These are phyloP conservation scores for Udeniomyces megalosporus DNA, from an alignment of 768 basidiomycete species.

Conservation along the genomic window DNA sequence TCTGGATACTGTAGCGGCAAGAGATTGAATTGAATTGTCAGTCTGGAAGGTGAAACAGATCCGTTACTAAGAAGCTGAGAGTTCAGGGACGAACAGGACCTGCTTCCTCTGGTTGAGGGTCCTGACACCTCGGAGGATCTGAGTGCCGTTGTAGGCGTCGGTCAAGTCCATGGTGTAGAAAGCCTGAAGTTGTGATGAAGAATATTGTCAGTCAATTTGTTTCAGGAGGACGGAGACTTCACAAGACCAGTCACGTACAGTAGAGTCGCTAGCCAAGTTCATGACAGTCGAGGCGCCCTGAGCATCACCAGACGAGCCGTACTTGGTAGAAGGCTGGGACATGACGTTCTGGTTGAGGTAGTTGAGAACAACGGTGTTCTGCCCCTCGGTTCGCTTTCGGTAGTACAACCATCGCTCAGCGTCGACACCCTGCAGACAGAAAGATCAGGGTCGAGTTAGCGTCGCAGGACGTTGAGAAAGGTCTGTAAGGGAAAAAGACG, in stretches of 20 bases:
- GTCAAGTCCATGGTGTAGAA: conserved; percentile 66
- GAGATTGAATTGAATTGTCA: too few relatives aligned
- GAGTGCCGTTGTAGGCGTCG: conserved; percentile 44
- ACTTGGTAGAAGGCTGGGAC: conserved; percentile 42
- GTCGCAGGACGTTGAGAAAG: background rate
- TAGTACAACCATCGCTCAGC: conserved; percentile 77
- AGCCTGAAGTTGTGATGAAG: too few relatives aligned
- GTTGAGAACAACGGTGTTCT: conserved; percentile 76
- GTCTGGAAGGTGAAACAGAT: too few relatives aligned
- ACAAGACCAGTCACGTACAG: too few relatives aligned
- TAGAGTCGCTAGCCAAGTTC: conserved; percentile 45
- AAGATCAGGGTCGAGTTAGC: background rate
- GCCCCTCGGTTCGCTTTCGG: conserved; percentile 90
- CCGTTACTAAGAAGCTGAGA: background rate
- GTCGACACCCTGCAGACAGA: conserved; percentile 35
- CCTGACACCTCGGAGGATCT: conserved; percentile 70
- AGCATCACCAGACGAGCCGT: conserved; percentile 38
- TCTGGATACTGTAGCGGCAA: conserved; percentile 55
- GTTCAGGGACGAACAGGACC: conserved; percentile 39
- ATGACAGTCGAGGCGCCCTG: conserved; percentile 80
- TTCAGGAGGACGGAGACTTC: too few relatives aligned
- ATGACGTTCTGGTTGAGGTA: conserved; percentile 61
- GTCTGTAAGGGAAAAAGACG: background rate
- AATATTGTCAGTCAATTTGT: too few relatives aligned
- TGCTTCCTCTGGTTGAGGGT: conserved; percentile 67